These are phyloP conservation scores for Fusarium sp. DNA, from an alignment of 2,329 filamentous ascomycete genomes.

Conservation along the genomic window DNA sequence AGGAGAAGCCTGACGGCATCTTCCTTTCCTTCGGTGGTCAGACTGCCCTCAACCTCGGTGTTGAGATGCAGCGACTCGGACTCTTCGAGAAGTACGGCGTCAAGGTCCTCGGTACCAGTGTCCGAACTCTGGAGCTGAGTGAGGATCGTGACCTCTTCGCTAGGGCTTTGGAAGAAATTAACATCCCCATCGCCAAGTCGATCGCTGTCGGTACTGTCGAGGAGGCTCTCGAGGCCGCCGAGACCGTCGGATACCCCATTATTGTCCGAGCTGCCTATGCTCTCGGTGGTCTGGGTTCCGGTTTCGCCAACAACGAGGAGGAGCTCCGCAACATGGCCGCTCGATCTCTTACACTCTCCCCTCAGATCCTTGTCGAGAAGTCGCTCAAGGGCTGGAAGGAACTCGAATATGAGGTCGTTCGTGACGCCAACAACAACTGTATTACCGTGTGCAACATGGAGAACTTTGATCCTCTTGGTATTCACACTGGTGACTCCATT, in stretches of 20 bases:
- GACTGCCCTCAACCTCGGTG: conserved; percentile 95
- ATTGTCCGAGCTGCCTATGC: conserved; percentile 98
- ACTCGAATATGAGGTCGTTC: conserved; percentile 97
- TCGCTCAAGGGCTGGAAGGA: conserved; percentile 99
- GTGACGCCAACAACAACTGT: conserved; percentile 97
- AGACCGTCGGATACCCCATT: conserved; percentile 92
- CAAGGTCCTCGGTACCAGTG: conserved; percentile 93
- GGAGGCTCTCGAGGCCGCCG: conserved; percentile 88
- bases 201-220: conserved; percentile 93
- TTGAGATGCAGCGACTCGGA: conserved; percentile 96
- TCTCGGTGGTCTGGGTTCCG: conserved; percentile 93
- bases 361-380: conserved; percentile 98
- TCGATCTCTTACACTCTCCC: conserved; percentile 90
- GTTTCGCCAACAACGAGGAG: conserved; percentile 93
- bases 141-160: conserved; percentile 97
- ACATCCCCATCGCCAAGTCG: conserved; percentile 97
- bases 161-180: conserved; percentile 94
- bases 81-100: conserved; percentile 96
- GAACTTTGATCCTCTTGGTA: conserved; percentile 97
- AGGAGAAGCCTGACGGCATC: conserved; percentile 94
- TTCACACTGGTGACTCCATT: conserved; percentile 98
- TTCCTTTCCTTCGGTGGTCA: conserved; percentile 98
- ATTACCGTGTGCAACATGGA: conserved; percentile 89
- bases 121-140: conserved; percentile 92
- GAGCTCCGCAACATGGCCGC: conserved; percentile 95